Percentiles rank a stretch among this genome's conserved stretches.
These are phyloP conservation scores for Macrophomina tecta DNA, from an alignment of 2,329 filamentous ascomycete genomes.

Conservation along the genomic window DNA sequence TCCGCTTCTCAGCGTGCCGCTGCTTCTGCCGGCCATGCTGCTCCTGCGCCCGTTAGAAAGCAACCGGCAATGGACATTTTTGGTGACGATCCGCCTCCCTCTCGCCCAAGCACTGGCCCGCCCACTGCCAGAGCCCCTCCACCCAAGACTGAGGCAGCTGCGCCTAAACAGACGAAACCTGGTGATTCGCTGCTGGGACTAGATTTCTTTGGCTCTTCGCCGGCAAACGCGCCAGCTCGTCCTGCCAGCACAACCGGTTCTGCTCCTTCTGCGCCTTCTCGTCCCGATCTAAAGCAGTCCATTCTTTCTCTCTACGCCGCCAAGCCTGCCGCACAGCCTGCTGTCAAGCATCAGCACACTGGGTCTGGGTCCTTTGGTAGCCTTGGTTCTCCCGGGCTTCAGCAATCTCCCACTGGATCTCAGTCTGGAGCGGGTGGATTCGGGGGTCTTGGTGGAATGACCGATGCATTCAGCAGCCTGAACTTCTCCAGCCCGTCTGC, in stretches of 20 bases:
- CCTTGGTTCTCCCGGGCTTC: constrained; percentile 56
- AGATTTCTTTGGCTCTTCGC: constrained; percentile 83
- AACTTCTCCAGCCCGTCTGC: constrained; percentile 61
- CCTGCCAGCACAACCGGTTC: constrained; percentile 73
- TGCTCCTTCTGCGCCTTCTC: constrained; percentile 70
- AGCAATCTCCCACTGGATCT: constrained; percentile 30
- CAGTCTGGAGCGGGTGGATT: constrained; percentile 44
- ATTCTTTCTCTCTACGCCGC: constrained; percentile 94
- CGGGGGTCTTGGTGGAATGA: constrained; percentile 63
- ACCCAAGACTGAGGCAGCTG: constrained; percentile 69
- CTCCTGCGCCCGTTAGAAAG: constrained; percentile 27
- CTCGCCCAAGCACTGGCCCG: constrained; percentile 75
- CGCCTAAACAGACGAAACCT: constrained; percentile 68
- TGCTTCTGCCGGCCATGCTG: constrained; percentile 46
- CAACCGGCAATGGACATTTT: constrained; percentile 74
- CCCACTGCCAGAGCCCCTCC: constrained; percentile 63
- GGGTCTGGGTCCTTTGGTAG: constrained; percentile 55
- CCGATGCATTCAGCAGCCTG: constrained; percentile 79
- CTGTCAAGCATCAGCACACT: constrained; percentile 58
- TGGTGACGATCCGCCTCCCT: constrained; percentile 71
- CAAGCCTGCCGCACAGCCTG: constrained; percentile 75
- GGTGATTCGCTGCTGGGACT: constrained; percentile 87
- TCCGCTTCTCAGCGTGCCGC: constrained; percentile 60
- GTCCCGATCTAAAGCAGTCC: constrained; percentile 95
- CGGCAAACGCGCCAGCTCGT: constrained; percentile 65